Percentiles rank a stretch among this genome's conserved stretches.
phyloP scores from a whole-genome alignment of 768 basidiomycete species.

The Leccinum pellstonianum region DNA sequence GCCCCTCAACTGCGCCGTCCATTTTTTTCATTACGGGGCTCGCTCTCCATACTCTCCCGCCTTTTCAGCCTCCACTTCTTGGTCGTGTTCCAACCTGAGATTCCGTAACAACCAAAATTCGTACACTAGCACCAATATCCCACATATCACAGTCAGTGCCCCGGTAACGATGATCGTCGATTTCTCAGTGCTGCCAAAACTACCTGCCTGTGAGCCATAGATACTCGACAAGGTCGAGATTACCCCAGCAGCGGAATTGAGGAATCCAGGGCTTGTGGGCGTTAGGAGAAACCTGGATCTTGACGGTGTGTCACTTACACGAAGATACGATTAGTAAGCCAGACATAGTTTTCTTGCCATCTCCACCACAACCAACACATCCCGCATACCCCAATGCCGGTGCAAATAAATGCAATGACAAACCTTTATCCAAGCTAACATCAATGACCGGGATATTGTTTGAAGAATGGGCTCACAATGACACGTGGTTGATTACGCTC shows the following conservation, averaged over 20 bases:
- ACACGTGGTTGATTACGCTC: conserved; percentile 39
- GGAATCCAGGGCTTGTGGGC: conserved; percentile 47
- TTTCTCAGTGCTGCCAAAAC: conserved; percentile 42
- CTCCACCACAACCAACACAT: conserved; percentile 62
- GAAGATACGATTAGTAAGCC: conserved; percentile 57
- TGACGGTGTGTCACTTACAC: conserved; percentile 37
- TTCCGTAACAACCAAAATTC: conserved; percentile 44
- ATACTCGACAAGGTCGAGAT: conserved; percentile 54
- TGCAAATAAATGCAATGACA: conserved; percentile 53
- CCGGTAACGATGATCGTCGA: conserved; percentile 50
- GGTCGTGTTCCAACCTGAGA: conserved; percentile 44
- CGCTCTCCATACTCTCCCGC: conserved; percentile 49
- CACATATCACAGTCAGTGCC: conserved; percentile 40
- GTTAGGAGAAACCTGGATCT: conserved; percentile 1
- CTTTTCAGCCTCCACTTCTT: conserved; percentile 39
- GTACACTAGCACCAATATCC: conserved; percentile 41
- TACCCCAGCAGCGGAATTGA: conserved; percentile 57
- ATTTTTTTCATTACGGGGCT: conserved; percentile 21
- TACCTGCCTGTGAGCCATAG: conserved; percentile 48
- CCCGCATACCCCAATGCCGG: conserved; percentile 50
- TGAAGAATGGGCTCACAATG: conserved; percentile 39
- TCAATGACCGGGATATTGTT: conserved; percentile 3
- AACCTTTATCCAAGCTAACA: conserved; percentile 36
- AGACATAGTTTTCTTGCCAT: conserved; percentile 59
- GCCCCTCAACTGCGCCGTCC: neutral